These are phyloP conservation scores for Tillandsia fasciculata DNA, from an alignment of 176 grass and related monocot genomes.

Conservation along the genomic window DNA sequence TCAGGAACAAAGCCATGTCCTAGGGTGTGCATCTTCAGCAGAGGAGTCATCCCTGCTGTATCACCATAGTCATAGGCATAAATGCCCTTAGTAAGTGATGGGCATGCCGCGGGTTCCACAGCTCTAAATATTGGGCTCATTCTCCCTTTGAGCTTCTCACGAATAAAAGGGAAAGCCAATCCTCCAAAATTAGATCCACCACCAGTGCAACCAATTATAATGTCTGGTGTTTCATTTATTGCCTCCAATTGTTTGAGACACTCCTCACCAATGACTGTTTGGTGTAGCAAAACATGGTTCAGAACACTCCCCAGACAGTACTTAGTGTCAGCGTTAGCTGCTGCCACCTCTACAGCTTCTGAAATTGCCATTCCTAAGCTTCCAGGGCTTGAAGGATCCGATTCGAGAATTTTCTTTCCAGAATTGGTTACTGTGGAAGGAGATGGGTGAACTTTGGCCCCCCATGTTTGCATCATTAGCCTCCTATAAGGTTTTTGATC, in stretches of 20 bases:
- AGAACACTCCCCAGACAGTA: constrained; percentile 96
- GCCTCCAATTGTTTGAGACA: constrained; percentile 76
- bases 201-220: constrained; percentile 83
- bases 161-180: constrained; percentile 67
- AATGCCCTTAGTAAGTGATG: constrained; percentile 77
- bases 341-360: constrained; percentile 86
- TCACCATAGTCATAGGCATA: constrained; percentile 85
- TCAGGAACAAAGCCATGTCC: constrained; percentile 82
- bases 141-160: constrained; percentile 65
- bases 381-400: constrained; percentile 57
- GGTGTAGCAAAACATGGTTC: constrained; percentile 88
- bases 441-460: constrained; percentile 77
- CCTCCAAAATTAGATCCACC: constrained; percentile 93
- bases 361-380: constrained; percentile 96
- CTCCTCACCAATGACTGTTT: constrained; percentile 89
- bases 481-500: constrained; percentile 91
- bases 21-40: constrained; percentile 99
- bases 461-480: constrained; percentile 98
- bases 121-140: constrained; percentile 66
- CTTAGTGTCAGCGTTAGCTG: constrained; percentile 51
- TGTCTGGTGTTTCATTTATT: constrained; percentile 47
- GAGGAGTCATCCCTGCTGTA: constrained; percentile 66
- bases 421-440: constrained; percentile 54
- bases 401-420: constrained; percentile 43
- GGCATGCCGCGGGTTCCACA: constrained; percentile 81